These are phyloP conservation scores for Mycena epipterygia DNA, from an alignment of 768 basidiomycete species.

Conservation along the genomic window DNA sequence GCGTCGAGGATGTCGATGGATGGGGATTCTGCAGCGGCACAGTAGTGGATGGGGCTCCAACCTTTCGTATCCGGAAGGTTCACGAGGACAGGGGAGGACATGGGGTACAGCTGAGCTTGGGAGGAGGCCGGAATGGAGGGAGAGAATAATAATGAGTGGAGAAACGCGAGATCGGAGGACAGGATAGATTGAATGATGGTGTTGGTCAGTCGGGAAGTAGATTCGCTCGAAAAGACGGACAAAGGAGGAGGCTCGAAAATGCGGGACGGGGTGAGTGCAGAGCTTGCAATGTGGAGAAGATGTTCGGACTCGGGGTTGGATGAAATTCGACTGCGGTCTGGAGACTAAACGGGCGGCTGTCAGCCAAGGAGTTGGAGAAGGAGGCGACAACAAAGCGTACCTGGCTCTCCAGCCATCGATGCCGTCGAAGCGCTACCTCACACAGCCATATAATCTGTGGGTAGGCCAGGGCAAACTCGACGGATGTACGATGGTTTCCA, in stretches of 20 bases:
- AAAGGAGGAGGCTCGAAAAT: conserved; percentile 57
- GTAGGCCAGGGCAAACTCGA: conserved; percentile 77
- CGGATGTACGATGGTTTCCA: conserved; percentile 76
- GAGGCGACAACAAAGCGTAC: conserved; percentile 51
- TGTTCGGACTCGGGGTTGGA: conserved; percentile 48
- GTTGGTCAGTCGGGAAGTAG: conserved; percentile 59
- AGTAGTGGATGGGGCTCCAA: conserved; percentile 83
- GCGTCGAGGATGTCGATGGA: conserved; percentile 76
- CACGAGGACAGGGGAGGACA: conserved; percentile 69
- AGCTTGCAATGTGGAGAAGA: conserved; percentile 53
- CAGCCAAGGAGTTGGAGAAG: conserved; percentile 40
- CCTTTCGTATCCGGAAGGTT: conserved; percentile 77
- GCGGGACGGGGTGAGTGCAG: conserved; percentile 46
- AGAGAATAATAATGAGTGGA: conserved; percentile 70
- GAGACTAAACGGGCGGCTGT: conserved; percentile 34
- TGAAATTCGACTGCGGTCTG: conserved; percentile 35
- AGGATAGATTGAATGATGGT: conserved; percentile 69
- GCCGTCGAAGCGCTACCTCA: conserved; percentile 73
- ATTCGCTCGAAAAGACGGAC: conserved; percentile 57
- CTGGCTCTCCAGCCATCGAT: conserved; percentile 71
- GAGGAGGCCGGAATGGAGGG: conserved; percentile 55
- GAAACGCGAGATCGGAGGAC: conserved; percentile 61
- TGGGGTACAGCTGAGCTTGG: conserved; percentile 56
- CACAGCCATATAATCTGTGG: conserved; percentile 78
- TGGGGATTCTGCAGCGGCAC: conserved; percentile 67